Evolutionary conservation across 1,139 yeast genomes (phyloP), one percentile per base, ranked within the genome.

Genomic region (Petasospora rhodanensis): DNA sequence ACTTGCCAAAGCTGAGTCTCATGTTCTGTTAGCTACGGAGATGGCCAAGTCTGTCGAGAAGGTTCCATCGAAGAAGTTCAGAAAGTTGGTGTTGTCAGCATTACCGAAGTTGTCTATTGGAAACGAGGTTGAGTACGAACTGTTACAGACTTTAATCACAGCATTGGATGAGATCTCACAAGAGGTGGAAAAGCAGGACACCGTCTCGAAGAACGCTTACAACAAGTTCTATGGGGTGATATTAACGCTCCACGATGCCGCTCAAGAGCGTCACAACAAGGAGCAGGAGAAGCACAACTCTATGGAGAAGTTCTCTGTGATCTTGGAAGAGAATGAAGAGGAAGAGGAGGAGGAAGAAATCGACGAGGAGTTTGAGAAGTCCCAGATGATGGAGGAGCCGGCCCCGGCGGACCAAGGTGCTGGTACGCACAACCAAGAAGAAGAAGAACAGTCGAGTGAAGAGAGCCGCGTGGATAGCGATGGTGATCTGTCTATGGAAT

Each of bases 21-120:
- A 82, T 46, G 55, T 78, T 7, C 68, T 69, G 50, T 75, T 82
- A 43, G 75, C 78, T 1, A 58, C 69, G 22, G 78, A 76, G 26
- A 59, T 84, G 21, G 51, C 84, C 31, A 69, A 68, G 29, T 66
- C 66, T 5, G 59, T 73, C 28, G 73, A 68, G 41, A 6, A 14
- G 3, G 54, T 47, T 26, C 71, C 66, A n/a, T 65, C 73, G 5
- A 68, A 71, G 21, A 78, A 71, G 45, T 64, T 58, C 24, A 73
- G 75, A 42, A 79, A 76, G 42, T 67, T 78, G 13, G 64, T 84
- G 7, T 56, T 82, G 13, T 61, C 64, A 14, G 70, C 71, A 34
- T 59, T 84, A 31, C 61, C 66, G 22, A 76, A 76, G 45, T 61
- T 84, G 16, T 53, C 22, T 14, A 38, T 49, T 28, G 49, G 51